Base-by-base conservation (phyloP, 805 yeast species). In the Huiozyma naganishii region DNA sequence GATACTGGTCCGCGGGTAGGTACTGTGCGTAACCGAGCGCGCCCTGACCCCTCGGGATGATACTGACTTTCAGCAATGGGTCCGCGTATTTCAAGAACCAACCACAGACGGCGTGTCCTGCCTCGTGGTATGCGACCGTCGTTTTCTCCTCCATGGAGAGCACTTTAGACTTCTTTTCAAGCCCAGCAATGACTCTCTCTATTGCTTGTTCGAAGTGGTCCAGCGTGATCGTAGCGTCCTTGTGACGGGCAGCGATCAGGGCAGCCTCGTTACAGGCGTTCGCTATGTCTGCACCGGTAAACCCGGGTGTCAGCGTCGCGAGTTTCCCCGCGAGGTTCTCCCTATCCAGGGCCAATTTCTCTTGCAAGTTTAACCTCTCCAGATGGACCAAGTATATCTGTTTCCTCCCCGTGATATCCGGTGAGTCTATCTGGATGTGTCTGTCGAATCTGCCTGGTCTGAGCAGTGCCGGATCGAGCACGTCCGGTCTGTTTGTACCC, bases 1-100 rank as follows among this genome's bases (percentile, higher is more conserved):
- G 72, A 51, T 83, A 85, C 54, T 82, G 83, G 62, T 89, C 97
- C 29, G 88, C 85, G 12, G 97, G 97, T 49, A 89, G 70, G 58
- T 88, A 85, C 64, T 89, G 96, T 4, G 97, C 96, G 62, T 89
- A 88, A n/a, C 97, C 97, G 44, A 88, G 69, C 10, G 95, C 95
- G 41, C 95, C 95, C 63, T 83, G 85, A 23, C 96, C 96, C 64
- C 95, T 78, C 45, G 97, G 97, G 48, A 88, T 85, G 52, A 88
- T 88, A 17, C 95, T 83, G n/a, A 88, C 96, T 64, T 88, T 88
- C 46, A 89, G 74, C 47, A 88, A 68, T 6, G 97, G 97, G 61
- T 88, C 95, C 8, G 97, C 96, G 66, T 68, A 79, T 65, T 79
- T 76, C 58, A 88, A 71, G 59, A 70, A 86, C 97, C 96, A 89